A percentile compares a stretch with the other conserved stretches of the same genome.
These are phyloP conservation scores for Kodamaea sp. DNA, from an alignment of 1,139 yeast species.

Conservation along the genomic window DNA sequence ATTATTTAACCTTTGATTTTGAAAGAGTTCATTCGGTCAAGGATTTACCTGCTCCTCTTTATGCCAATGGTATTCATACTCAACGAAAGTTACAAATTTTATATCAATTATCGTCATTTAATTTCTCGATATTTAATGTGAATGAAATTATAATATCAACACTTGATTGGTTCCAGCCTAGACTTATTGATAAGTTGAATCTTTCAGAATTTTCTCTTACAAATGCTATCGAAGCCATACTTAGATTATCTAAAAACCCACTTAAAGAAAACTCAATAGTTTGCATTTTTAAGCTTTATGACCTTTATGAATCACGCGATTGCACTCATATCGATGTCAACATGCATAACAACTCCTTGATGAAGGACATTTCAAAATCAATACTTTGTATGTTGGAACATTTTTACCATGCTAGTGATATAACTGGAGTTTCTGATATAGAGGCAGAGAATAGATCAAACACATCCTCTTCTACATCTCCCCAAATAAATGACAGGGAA, in stretches of 20 bases:
- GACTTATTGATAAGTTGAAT: constrained; percentile 2
- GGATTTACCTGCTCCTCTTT: constrained; percentile 11
- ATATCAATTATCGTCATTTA: constrained; percentile 12
- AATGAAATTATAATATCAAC: constrained; percentile 13
- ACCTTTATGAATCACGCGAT: constrained; percentile 11
- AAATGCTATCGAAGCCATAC: constrained; percentile 1
- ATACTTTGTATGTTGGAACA: constrained; percentile 11
- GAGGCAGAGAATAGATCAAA: neutral
- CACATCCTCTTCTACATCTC: constrained; percentile 1
- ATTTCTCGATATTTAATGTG: constrained; percentile 11
- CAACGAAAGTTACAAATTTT: constrained; percentile 13
- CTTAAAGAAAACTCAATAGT: constrained; percentile 5
- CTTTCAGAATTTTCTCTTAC: constrained; percentile 2
- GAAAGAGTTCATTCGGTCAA: neutral
- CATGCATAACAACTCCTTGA: constrained; percentile 3
- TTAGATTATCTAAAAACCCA: neutral
- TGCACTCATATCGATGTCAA: constrained; percentile 8
- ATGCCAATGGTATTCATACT: constrained; percentile 15
- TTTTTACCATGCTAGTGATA: constrained; percentile 8
- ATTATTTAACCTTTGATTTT: constrained; percentile 3
- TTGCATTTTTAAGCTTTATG: constrained; percentile 7
- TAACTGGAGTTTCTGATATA: too few relatives aligned
- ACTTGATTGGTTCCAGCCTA: constrained; percentile 9
- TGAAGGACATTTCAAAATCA: constrained; percentile 11
- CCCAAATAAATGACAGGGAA: constrained; percentile 10